phyloP scores from a whole-genome alignment of 176 grass and related monocot genomes.

The Melocanna baccifera region DNA sequence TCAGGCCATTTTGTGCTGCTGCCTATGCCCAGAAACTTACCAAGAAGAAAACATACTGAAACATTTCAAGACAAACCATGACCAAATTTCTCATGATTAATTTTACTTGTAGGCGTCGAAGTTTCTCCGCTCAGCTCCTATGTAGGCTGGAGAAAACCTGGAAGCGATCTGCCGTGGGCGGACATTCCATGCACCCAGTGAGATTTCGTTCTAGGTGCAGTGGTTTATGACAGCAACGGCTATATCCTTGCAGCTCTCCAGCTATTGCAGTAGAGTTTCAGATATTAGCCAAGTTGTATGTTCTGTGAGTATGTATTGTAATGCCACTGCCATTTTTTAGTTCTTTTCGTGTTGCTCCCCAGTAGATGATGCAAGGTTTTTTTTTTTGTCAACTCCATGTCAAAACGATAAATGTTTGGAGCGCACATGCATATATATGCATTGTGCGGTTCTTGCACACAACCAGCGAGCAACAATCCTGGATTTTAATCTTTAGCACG shows the following conservation, averaged over 20 bases:
- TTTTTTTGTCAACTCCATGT: neutral
- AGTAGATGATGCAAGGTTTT: neutral
- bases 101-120: constrained; percentile 54
- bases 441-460: neutral
- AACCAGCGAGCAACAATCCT: neutral
- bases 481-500: neutral
- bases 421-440: neutral
- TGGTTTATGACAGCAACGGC: neutral
- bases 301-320: neutral
- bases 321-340: neutral
- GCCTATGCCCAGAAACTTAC: neutral
- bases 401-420: neutral
- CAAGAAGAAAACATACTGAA: neutral
- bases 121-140: constrained; percentile 80
- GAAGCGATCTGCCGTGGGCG: constrained; percentile 82
- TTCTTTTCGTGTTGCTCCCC: neutral
- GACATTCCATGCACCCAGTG: constrained; percentile 80
- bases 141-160: constrained; percentile 68
- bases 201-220: constrained; percentile 66
- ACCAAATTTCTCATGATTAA: neutral
- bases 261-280: neutral
- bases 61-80: neutral
- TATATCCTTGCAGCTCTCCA: neutral
- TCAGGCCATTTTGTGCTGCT: constrained; percentile 43
- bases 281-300: too few relatives aligned